A percentile compares a stretch with the other conserved stretches of the same genome.
These are phyloP conservation scores for Ochetophila trinervis DNA, from an alignment of 306 rosid species.

Conservation along the genomic window DNA sequence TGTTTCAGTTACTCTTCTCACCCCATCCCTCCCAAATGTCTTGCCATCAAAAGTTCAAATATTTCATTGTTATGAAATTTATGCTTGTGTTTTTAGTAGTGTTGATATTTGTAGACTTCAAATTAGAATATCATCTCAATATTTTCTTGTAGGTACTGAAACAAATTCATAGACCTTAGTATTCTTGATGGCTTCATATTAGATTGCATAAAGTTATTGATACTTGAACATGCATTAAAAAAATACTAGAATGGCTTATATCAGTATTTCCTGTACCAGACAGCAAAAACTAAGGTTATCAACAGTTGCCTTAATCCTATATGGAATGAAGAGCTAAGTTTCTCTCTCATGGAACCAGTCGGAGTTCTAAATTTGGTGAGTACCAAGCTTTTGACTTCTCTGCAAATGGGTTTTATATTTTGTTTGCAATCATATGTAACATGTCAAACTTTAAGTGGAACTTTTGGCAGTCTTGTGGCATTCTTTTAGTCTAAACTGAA, in stretches of 20 bases:
- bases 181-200: neutral
- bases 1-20: too few relatives aligned
- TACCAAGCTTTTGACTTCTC: constrained; percentile 20
- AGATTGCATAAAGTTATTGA: neutral
- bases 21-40: neutral
- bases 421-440: neutral
- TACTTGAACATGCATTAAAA: neutral
- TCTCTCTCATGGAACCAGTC: constrained; percentile 58
- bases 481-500: too few relatives aligned
- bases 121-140: neutral
- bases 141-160: neutral
- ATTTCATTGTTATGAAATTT: neutral
- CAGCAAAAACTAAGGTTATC: constrained; percentile 89
- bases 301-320: constrained; percentile 90
- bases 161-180: neutral
- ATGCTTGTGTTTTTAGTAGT: neutral
- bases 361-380: constrained; percentile 75
- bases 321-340: constrained; percentile 93
- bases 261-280: constrained; percentile 48
- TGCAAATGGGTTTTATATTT: neutral
- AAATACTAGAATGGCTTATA: constrained; percentile 17
- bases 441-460: neutral
- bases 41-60: neutral
- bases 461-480: too few relatives aligned
- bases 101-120: neutral